A percentile compares a stretch with the other conserved stretches of the same genome.
These are phyloP conservation scores for Teratosphaeria nubilosa DNA, from an alignment of 2,329 filamentous ascomycete species.

Conservation along the genomic window DNA sequence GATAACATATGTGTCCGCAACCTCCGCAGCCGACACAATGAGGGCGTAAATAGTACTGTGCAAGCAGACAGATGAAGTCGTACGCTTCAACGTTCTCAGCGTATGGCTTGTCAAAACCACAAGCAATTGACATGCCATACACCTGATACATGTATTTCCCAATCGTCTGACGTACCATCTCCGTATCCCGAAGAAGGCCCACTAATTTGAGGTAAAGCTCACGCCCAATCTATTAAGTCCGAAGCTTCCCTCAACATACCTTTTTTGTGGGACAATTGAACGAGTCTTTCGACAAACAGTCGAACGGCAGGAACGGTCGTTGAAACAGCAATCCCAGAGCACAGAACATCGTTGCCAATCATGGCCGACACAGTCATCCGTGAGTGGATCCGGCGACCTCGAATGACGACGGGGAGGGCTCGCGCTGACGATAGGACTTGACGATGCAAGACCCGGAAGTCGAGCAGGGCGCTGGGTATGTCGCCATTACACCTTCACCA, in stretches of 20 bases:
- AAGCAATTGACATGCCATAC: too few species aligned
- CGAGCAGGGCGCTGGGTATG: constrained; percentile 39
- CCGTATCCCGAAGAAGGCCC: background rate
- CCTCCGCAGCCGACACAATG: background rate
- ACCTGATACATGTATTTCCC: too few species aligned
- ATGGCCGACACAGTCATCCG: constrained; percentile 1
- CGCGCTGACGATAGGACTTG: background rate
- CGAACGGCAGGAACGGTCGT: background rate
- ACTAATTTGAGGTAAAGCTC: background rate
- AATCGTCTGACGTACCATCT: too few species aligned
- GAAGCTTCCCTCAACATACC: constrained; percentile 1
- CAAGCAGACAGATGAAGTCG: background rate
- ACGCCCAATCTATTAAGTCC: background rate
- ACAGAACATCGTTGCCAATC: background rate
- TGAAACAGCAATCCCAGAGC: background rate
- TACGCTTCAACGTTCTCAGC: background rate
- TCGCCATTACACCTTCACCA: constrained; percentile 9
- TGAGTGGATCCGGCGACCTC: background rate
- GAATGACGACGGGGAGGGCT: background rate
- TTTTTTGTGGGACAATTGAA: background rate
- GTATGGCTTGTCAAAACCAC: background rate
- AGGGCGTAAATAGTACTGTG: background rate
- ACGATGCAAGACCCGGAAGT: constrained; percentile 27
- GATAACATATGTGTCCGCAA: background rate
- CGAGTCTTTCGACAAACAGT: background rate